Evolutionary conservation across 805 yeast genomes (phyloP), one percentile per base, ranked within the genome.

Genomic region (Lachancea nothofagi): DNA sequence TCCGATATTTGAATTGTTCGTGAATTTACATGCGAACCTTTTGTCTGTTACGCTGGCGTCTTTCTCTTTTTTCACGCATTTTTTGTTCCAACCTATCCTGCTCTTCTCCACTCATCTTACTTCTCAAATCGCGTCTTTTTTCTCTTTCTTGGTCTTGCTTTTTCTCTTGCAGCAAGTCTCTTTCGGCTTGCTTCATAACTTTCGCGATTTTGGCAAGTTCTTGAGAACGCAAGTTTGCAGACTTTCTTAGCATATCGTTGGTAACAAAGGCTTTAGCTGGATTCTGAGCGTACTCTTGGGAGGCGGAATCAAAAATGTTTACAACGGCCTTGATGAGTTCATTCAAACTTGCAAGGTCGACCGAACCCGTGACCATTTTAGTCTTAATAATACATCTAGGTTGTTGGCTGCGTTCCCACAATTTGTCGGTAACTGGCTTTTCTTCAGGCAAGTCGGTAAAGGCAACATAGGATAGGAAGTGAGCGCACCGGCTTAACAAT

Each of bases 361-460:
- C 60, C 7, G 67, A 57, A 22, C 71, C 70, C 24, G 71, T 62
- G 28, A 83, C 77, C 45, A 78, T 55, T 31, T 65, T 61, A 47
- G 80, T 55, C 41, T 79, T 72, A 45, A 89, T 62, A 13, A 78
- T 59, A 29, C 84, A 66, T 56, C 73, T 61, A 45, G 68, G 62
- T 25, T 45, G 69, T 47, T 77, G 74, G 38, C 53, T 54, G 26
- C 83, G 74, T 29, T 64, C 67, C 62, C 75, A 72, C 47, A 79
- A 83, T n/a, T 59, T 61, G 34, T 77, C 66, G 25, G 72, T 58
- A 31, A 62, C 67, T 33, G 98, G 97, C 51, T 76, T 83, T 37
- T 71, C 82, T n/a, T 64, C 51, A 12, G 88, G 80, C 62, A 85
- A 82, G 63, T 93, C 99, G 37, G 96, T 86, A 59, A 88, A 71